Conservation (phyloP, 495 filamentous ascomycete genomes). For the Aspergillus funiculosus region DNA sequence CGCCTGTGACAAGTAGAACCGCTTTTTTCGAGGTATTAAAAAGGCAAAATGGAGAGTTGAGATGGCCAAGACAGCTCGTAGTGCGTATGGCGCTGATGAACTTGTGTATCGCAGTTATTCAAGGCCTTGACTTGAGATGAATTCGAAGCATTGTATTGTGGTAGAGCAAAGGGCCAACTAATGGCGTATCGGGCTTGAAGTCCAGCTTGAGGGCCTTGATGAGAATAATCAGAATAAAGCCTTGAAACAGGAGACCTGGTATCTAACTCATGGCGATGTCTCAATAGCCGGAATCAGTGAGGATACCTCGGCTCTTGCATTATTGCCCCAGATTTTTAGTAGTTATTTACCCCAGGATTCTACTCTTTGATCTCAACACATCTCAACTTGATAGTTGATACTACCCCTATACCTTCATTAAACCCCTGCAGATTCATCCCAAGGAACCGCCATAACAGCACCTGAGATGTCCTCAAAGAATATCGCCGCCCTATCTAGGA, state of each 20-base stretch:
- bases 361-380: too few species aligned
- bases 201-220: too few species aligned
- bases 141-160: neutral
- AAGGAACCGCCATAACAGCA: neutral
- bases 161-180: neutral
- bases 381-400: too few species aligned
- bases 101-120: neutral
- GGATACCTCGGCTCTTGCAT: too few species aligned
- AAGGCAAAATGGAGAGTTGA: slow-evolving; percentile 34
- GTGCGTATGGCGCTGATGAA: slow-evolving; percentile 22
- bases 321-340: too few species aligned
- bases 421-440: too few species aligned
- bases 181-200: neutral
- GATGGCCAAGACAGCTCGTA: slow-evolving; percentile 31
- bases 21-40: slow-evolving; percentile 18
- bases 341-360: too few species aligned
- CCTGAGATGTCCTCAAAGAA: too few species aligned
- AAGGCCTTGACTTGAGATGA: neutral
- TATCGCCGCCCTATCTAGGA: slow-evolving; percentile 22
- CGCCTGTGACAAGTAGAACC: slow-evolving; percentile 23
- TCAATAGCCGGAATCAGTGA: too few species aligned
- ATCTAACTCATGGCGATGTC: too few species aligned
- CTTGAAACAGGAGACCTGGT: too few species aligned
- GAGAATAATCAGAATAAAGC: neutral
- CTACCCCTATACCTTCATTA: too few species aligned